Conservation (phyloP, 306 rosid genomes). For the Cajanus cajan region DNA sequence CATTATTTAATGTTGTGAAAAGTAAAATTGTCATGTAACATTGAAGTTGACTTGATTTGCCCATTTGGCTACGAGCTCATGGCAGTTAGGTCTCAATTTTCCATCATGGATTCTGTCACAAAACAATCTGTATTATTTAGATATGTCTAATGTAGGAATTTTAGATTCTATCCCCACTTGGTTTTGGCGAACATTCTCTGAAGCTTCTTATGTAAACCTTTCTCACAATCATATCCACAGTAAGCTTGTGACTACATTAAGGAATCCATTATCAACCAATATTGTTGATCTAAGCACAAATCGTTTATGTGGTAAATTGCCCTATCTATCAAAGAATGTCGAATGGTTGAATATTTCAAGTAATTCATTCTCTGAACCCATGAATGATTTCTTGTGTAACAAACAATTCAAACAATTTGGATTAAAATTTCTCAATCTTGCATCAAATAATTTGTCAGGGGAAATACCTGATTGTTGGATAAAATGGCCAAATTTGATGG, state of each 20-base stretch:
- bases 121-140: background rate
- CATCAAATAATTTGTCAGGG: background rate
- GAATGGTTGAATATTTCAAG: background rate
- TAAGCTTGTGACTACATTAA: background rate
- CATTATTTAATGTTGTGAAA: too few relatives aligned
- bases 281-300: background rate
- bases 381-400: background rate
- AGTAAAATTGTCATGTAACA: too few relatives aligned
- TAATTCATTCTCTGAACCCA: background rate
- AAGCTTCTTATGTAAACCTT: background rate
- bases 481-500: background rate
- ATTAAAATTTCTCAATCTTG: background rate
- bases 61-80: background rate
- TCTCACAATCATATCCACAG: background rate
- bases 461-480: background rate
- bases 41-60: too few relatives aligned
- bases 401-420: background rate
- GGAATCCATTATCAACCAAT: background rate
- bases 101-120: conserved; percentile 29
- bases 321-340: background rate
- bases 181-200: background rate
- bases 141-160: conserved; percentile 1
- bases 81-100: conserved; percentile 17
- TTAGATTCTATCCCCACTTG: conserved; percentile 15
- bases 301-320: background rate